Evolutionary conservation across 2,329 filamentous ascomycete species (phyloP), one percentile per base, ranked within the genome.

Genomic region (Sclerotinia nivalis): DNA sequence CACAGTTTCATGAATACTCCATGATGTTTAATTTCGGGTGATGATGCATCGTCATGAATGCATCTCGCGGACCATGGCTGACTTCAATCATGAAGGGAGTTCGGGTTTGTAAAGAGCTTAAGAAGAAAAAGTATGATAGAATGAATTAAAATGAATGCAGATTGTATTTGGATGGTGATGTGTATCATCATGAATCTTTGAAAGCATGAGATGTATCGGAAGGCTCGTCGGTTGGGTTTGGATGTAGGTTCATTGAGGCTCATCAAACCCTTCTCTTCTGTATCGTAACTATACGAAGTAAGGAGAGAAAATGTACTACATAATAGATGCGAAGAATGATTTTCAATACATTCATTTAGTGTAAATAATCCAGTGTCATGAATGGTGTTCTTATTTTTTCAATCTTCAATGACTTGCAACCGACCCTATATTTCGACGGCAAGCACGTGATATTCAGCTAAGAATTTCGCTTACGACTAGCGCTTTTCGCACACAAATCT

Each of bases 401-500:
- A 2, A 25, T 20, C 22, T 40, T 37, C 22, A 34, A 34, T 31
- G 28, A 28, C 50, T 47, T 9, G 18, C 15, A 31, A 50, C n/a
- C 18, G 10, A n/a, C 7, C 54, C 37, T 22, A 52, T 20, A 40
- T 22, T 64, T 52, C 15, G 1, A 52, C 0, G 0, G 1, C 0
- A 0, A 8, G 0, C 61, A 65, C 61, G 61, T 65, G 61, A 65
- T 52, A 43, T 20, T 8, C 13, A 13, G n/a, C 47, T 28, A 52
- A 28, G 13, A 52, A 9, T 22, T 18, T 65, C 61, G 61, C 61
- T 65, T 65, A 65, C 20, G 10, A 65, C 64, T 66, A 66, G 64
- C 50, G 64, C 22, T 45, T 45, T 66, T 66, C 64, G 25, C 50
- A 56, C 50, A 66, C 50, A 66, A 66, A 56, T 66, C 18, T 66